phyloP scores from a whole-genome alignment of 2,329 filamentous ascomycete genomes.

The Talaromyces amestolkiae region DNA sequence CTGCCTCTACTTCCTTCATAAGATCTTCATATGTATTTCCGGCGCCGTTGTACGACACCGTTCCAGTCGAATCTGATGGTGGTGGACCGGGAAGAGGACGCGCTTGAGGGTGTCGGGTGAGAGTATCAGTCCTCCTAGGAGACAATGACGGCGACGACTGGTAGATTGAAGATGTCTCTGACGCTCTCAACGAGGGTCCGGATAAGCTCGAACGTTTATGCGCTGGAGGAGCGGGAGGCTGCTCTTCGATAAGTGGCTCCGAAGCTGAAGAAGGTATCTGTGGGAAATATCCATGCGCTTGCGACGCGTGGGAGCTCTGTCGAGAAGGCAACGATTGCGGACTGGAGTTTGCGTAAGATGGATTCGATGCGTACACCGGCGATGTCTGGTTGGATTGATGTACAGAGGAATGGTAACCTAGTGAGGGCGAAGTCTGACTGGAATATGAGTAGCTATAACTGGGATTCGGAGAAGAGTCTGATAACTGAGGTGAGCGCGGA shows the following conservation, averaged over 20 bases:
- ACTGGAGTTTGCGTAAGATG: conserved; percentile 21
- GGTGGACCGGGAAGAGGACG: conserved; percentile 61
- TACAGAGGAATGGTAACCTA: conserved; percentile 29
- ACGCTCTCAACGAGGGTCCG: conserved; percentile 35
- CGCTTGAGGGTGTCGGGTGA: conserved; percentile 56
- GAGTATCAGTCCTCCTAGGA: conserved; percentile 52
- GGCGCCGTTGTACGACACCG: conserved; percentile 33
- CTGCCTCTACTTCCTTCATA: conserved; percentile 57
- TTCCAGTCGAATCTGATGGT: conserved; percentile 33
- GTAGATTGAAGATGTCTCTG: conserved; percentile 50
- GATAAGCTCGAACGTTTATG: conserved; percentile 32
- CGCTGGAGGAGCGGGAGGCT: conserved; percentile 34
- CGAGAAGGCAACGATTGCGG: conserved; percentile 14
- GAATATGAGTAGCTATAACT: conserved; percentile 29
- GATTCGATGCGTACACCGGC: conserved; percentile 26
- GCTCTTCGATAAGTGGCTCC: conserved; percentile 26
- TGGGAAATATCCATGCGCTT: conserved; percentile 19
- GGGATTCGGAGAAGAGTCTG: conserved; percentile 25
- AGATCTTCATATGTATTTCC: conserved; percentile 53
- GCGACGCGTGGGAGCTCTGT: conserved; percentile 21
- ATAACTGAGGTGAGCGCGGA: conserved; percentile 31
- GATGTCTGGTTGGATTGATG: conserved; percentile 30
- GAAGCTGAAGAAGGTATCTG: conserved; percentile 9
- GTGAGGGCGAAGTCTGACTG: conserved; percentile 27
- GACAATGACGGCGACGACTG: conserved; percentile 52